Conservation (phyloP, 2,329 filamentous ascomycete species). For the Geoglossum cookeanum region DNA sequence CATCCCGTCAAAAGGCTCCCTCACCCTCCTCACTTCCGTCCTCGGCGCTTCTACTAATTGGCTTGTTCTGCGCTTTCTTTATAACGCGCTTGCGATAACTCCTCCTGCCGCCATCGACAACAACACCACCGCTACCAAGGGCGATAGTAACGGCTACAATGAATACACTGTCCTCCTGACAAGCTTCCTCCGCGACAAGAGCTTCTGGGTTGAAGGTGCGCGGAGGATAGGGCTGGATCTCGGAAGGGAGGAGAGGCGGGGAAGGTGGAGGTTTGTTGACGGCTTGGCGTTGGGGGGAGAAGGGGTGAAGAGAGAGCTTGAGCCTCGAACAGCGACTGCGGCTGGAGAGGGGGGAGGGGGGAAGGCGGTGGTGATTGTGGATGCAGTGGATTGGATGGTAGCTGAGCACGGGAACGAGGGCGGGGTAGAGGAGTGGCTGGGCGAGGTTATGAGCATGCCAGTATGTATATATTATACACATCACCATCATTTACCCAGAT, state of each 20-base stretch:
- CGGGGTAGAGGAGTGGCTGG: conserved; percentile 19
- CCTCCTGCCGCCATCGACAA: conserved; percentile 5
- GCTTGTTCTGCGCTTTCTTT: conserved; percentile 40
- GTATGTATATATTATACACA: no score
- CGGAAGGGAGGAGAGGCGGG: conserved; percentile 31
- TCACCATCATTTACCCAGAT: no score
- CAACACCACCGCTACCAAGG: conserved; percentile 8
- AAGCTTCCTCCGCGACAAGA: conserved; percentile 61
- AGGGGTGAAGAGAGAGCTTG: neutral
- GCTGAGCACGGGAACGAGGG: neutral
- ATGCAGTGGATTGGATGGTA: neutral
- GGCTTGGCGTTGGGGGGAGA: neutral
- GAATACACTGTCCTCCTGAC: conserved; percentile 46
- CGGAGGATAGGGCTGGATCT: neutral
- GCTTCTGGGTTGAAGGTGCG: conserved; percentile 49
- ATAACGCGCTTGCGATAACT: conserved; percentile 22
- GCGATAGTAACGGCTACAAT: conserved; percentile 3
- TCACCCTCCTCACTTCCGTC: conserved; percentile 49
- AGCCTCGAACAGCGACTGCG: neutral
- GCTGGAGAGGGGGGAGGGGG: neutral
- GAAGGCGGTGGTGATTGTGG: neutral
- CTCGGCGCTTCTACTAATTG: conserved; percentile 46
- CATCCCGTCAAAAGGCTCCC: conserved; percentile 36
- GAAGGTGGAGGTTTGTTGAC: conserved; percentile 21
- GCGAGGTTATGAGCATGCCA: conserved; percentile 31